Conservation (phyloP, 257 asterid species). For the Fraxinus excelsior region DNA sequence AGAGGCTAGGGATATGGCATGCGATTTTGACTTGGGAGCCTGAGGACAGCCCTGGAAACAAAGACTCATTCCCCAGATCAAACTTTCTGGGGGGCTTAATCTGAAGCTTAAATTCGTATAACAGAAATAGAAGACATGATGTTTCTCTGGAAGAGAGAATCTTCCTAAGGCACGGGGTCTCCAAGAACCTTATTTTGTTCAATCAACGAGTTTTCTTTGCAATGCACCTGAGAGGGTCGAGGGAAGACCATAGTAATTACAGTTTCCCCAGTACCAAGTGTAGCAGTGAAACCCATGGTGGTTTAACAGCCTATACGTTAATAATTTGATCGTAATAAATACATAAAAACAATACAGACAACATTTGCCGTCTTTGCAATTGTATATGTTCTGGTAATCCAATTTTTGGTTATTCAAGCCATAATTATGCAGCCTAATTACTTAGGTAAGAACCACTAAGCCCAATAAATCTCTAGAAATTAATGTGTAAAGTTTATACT, state of each 20-base stretch:
- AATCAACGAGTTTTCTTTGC: not conserved
- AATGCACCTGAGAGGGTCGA: not conserved
- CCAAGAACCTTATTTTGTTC: slow-evolving; percentile 20
- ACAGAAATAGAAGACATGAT: not conserved
- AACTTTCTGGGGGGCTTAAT: not conserved
- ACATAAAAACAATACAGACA: not conserved
- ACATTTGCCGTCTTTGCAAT: slow-evolving; percentile 4
- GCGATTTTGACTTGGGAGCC: slow-evolving; percentile 11
- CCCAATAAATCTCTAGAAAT: not conserved
- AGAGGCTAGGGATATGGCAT: slow-evolving; percentile 48
- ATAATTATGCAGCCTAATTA: not conserved
- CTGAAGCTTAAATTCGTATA: not conserved
- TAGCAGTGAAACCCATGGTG: slow-evolving; percentile 13
- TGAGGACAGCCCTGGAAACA: not conserved
- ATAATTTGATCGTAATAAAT: slow-evolving; percentile 14
- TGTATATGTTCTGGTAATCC: not conserved
- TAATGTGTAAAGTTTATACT: not conserved
- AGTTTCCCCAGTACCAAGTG: slow-evolving; percentile 2
- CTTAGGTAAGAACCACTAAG: not conserved
- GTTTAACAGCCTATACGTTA: slow-evolving; percentile 1
- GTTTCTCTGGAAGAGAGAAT: slow-evolving; percentile 17
- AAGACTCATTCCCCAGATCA: not conserved
- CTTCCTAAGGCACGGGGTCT: slow-evolving; percentile 24
- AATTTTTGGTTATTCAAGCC: not conserved
- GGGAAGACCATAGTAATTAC: not conserved